A percentile compares a stretch with the other conserved stretches of the same genome.
These are phyloP conservation scores for Solanum arcanum DNA, from an alignment of 257 asterid species.

Conservation along the genomic window DNA sequence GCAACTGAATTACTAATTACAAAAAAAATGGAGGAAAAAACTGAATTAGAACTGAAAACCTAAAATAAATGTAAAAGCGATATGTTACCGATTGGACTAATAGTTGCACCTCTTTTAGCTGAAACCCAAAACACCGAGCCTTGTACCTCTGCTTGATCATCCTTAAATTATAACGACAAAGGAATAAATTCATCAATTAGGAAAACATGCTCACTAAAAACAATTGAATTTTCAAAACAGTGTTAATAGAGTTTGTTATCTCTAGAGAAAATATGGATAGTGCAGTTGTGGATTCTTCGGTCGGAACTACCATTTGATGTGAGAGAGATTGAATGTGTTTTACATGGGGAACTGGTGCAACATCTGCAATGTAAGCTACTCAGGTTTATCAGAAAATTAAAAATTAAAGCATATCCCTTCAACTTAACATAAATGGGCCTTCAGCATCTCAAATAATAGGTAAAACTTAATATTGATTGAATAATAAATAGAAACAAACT, in stretches of 20 bases:
- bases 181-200: not conserved
- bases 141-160: slow-evolving; percentile 89
- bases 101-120: slow-evolving; percentile 68
- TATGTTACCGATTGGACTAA: slow-evolving; percentile 65
- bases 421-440: not conserved
- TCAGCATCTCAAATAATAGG: not conserved
- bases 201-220: not conserved
- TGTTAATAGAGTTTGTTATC: not conserved
- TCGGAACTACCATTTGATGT: slow-evolving; percentile 53
- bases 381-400: not conserved
- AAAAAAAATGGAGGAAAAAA: not conserved
- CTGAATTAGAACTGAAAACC: not conserved
- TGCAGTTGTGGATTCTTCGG: slow-evolving; percentile 65
- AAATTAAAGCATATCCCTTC: not conserved
- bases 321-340: not conserved
- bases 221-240: not conserved
- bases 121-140: slow-evolving; percentile 93
- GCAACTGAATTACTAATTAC: not conserved
- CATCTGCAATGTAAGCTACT: not conserved
- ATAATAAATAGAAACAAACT: no score
- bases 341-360: not conserved
- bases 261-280: slow-evolving; percentile 87
- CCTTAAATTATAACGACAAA: slow-evolving; percentile 52
- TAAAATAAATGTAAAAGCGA: not conserved
- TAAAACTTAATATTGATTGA: not conserved